Percentiles rank a stretch among this genome's conserved stretches.
These are phyloP conservation scores for Colletotrichum tabaci DNA, from an alignment of 2,329 filamentous ascomycete genomes.

Conservation along the genomic window DNA sequence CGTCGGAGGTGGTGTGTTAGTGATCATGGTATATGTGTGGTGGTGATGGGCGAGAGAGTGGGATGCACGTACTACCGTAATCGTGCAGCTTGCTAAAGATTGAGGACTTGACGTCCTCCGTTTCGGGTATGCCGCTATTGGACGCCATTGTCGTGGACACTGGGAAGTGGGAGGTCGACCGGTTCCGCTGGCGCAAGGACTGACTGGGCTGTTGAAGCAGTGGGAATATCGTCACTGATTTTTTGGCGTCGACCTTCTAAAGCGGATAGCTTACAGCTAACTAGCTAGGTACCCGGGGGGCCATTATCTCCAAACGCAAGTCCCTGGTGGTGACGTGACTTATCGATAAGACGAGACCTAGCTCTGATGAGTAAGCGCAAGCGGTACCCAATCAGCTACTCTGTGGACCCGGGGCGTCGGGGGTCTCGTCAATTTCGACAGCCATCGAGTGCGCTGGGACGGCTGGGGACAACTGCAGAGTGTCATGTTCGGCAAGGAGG, in stretches of 20 bases:
- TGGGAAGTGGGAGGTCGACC: not conserved
- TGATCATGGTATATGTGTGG: not conserved
- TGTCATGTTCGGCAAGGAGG: conserved; percentile 25
- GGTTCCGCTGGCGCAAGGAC: not conserved
- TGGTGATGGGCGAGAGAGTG: conserved; percentile 4
- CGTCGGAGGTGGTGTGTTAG: conserved; percentile 16
- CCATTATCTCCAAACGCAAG: not conserved
- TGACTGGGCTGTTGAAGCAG: not conserved
- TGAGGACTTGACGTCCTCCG: conserved; percentile 16
- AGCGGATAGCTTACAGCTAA: not conserved
- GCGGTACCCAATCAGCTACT: conserved; percentile 34
- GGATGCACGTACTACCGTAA: conserved; percentile 65
- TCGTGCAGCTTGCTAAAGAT: conserved; percentile 52
- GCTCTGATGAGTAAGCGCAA: conserved; percentile 29
- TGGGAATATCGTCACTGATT: conserved; percentile 29
- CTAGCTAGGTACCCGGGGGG: not conserved
- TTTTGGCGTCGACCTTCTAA: conserved; percentile 5
- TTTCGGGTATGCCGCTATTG: not conserved
- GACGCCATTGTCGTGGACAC: conserved; percentile 16
- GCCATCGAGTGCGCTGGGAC: conserved; percentile 25
- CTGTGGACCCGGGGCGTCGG: not conserved
- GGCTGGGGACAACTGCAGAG: conserved; percentile 4
- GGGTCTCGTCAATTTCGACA: conserved; percentile 37
- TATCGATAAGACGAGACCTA: conserved; percentile 38
- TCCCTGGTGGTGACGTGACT: conserved; percentile 23